Percentiles rank a stretch among this genome's conserved stretches.
Conservation (phyloP, 2,329 filamentous ascomycete species). For the Penicillium sp. region DNA sequence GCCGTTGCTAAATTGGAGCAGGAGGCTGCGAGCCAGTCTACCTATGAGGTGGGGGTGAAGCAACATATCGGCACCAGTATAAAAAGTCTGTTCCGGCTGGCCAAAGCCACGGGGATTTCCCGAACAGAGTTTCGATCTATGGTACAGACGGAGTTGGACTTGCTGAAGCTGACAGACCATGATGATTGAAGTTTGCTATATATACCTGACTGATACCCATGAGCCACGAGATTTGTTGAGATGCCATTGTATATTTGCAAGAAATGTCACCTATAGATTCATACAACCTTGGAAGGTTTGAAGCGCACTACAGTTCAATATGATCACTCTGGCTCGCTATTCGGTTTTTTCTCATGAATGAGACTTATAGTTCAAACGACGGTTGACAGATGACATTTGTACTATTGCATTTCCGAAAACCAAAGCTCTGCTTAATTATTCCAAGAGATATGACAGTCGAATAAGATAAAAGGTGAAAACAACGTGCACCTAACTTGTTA, state of each 20-base stretch:
- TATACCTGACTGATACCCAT: slow-evolving; percentile 23
- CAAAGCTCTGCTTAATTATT: no score
- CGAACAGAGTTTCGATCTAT: slow-evolving; percentile 58
- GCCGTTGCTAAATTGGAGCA: slow-evolving; percentile 56
- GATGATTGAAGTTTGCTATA: slow-evolving; percentile 18
- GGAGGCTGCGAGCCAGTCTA: slow-evolving; percentile 50
- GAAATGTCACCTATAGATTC: slow-evolving; percentile 7
- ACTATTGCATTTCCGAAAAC: no score
- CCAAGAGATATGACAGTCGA: no score
- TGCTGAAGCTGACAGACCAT: slow-evolving; percentile 56
- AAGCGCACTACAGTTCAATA: not conserved
- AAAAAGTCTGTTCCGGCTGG: slow-evolving; percentile 62
- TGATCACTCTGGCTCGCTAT: no score
- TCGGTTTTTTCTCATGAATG: no score
- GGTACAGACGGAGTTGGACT: slow-evolving; percentile 58
- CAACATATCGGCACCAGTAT: slow-evolving; percentile 63
- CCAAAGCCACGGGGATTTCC: slow-evolving; percentile 57
- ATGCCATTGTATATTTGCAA: slow-evolving; percentile 11
- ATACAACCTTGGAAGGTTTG: no score
- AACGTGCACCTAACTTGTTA: no score
- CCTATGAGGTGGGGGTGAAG: slow-evolving; percentile 60
- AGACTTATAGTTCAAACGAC: no score
- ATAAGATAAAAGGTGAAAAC: no score
- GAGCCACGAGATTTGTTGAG: slow-evolving; percentile 15
- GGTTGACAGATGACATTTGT: no score